Percentiles rank a stretch among this genome's conserved stretches.
phyloP scores from a whole-genome alignment of 2,329 filamentous ascomycete species.

The Trichoderma asperellum region DNA sequence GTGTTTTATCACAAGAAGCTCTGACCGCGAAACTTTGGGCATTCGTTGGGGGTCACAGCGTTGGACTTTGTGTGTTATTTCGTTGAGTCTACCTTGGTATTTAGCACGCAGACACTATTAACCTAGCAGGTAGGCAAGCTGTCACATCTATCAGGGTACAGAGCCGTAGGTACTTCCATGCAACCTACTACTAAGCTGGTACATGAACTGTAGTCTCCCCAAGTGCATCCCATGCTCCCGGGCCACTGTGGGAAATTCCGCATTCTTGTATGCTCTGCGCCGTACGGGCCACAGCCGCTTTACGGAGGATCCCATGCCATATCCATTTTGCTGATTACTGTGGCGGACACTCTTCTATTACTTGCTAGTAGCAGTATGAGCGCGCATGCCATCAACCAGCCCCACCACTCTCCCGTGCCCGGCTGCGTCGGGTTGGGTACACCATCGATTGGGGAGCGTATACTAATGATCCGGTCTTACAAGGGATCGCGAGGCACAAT shows the following conservation, averaged over 20 bases:
- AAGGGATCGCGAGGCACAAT: background rate
- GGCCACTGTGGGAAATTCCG: background rate
- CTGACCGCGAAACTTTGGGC: background rate
- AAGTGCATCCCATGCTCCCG: background rate
- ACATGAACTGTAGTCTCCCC: background rate
- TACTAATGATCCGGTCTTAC: background rate
- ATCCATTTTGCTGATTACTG: background rate
- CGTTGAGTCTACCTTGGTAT: background rate
- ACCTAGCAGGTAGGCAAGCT: background rate
- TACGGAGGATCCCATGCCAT: background rate
- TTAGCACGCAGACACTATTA: background rate
- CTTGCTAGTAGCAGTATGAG: background rate
- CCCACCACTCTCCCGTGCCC: slow-evolving; percentile 6
- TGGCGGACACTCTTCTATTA: background rate
- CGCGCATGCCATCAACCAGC: slow-evolving; percentile 6
- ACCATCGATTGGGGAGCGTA: background rate
- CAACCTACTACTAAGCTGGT: background rate
- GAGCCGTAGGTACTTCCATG: background rate
- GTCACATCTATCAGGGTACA: background rate
- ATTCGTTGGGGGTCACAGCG: background rate
- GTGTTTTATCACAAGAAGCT: background rate
- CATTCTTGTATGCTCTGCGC: background rate
- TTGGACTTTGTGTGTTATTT: no score
- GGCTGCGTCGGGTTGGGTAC: slow-evolving; percentile 7
- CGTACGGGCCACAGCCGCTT: background rate